Percentiles rank a stretch among this genome's conserved stretches.
Evolutionary conservation across 2,329 filamentous ascomycete species (phyloP).

Genomic region (Magnaporthiopsis poae): DNA sequence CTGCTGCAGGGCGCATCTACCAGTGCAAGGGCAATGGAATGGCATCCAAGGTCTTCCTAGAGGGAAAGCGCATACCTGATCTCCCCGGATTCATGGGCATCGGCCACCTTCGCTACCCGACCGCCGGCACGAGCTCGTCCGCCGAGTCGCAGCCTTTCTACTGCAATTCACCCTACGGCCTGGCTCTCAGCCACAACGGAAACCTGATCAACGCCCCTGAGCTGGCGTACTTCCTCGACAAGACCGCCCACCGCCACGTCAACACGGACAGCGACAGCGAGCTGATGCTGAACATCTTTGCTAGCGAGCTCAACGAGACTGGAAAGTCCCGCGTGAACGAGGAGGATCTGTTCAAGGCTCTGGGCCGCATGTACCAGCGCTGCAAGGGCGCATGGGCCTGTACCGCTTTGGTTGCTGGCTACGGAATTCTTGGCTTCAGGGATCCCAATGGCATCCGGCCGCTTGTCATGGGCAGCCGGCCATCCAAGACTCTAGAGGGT

Average conservation of each 20-base stretch:
- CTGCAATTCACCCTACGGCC: constrained; percentile 73
- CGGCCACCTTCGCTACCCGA: constrained; percentile 74
- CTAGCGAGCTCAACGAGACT: constrained; percentile 71
- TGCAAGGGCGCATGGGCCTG: constrained; percentile 75
- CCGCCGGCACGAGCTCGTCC: constrained; percentile 61
- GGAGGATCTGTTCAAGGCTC: constrained; percentile 66
- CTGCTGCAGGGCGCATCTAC: constrained; percentile 65
- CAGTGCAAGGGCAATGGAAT: constrained; percentile 88
- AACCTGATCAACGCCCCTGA: constrained; percentile 47
- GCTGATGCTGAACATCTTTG: constrained; percentile 80
- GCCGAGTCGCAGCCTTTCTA: constrained; percentile 89
- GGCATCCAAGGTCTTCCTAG: constrained; percentile 73
- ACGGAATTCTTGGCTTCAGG: constrained; percentile 68
- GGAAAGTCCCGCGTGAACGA: constrained; percentile 76
- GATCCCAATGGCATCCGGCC: constrained; percentile 77
- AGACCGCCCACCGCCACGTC: constrained; percentile 61
- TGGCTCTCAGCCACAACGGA: constrained; percentile 36
- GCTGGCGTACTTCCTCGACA: constrained; percentile 13
- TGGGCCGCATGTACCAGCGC: constrained; percentile 62
- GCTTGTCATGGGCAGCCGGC: constrained; percentile 65
- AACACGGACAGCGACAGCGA: constrained; percentile 87
- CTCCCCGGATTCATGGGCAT: constrained; percentile 81
- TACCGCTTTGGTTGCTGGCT: constrained; percentile 75
- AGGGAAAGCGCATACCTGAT: constrained; percentile 63
- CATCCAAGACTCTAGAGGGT: constrained; percentile 50